phyloP scores from a whole-genome alignment of 768 basidiomycete species.

The Lactarius indigo region DNA sequence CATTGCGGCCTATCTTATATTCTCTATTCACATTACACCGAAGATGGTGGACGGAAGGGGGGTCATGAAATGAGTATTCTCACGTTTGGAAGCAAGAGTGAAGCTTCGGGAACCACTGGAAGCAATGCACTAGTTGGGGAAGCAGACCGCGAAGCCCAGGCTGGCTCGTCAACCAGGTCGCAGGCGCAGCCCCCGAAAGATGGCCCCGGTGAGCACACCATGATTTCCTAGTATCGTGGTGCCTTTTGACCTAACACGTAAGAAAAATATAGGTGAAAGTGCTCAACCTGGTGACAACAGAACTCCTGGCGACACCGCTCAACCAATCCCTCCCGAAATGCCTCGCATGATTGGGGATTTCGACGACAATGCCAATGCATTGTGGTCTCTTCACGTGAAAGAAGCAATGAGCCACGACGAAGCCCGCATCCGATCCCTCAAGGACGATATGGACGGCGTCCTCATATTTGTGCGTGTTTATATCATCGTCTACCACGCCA shows the following conservation, averaged over 20 bases:
- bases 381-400: constrained; percentile 10
- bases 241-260: not conserved
- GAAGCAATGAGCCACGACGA: no score
- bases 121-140: not conserved
- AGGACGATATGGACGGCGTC: no score
- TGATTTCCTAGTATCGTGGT: not conserved
- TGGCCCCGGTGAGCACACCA: not conserved
- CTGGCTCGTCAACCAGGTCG: no score
- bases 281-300: not conserved
- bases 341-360: not conserved
- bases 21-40: not conserved
- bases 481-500: no score
- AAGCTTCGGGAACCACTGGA: not conserved
- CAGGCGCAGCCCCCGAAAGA: not conserved
- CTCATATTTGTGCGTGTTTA: not conserved
- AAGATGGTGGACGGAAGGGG: not conserved
- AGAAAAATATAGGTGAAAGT: not conserved
- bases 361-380: not conserved
- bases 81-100: not conserved
- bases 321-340: not conserved
- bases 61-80: not conserved
- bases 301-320: not conserved
- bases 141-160: not conserved
- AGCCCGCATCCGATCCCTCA: no score
- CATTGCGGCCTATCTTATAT: not conserved